Base-by-base conservation (phyloP, 768 basidiomycete species). In the Macrolepiota dolichaula region DNA sequence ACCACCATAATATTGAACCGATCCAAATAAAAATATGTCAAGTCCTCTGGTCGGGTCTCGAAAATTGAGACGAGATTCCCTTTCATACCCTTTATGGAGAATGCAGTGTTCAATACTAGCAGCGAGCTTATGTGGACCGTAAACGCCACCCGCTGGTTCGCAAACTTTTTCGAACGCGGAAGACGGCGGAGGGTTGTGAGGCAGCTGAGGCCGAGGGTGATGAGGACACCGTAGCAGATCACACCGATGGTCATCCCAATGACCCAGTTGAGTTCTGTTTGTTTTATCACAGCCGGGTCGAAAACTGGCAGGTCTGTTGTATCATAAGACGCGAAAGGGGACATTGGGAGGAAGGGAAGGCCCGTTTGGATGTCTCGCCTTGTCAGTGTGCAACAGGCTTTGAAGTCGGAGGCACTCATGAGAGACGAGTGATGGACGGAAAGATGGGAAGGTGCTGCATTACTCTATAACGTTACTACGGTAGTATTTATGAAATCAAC, bases 181-280 rank as follows among this genome's bases (percentile, higher is more conserved):
- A 55, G 37, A 10, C 35, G 27, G 22, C 24, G 24, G 19, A 55
- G 38, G 11, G 38, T 35, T 40, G 13, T 10, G 12, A 55, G 22
- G n/a, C 54, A 44, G 17, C 19, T 36, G 22, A 55, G 25, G 5
- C 38, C 54, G 0, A 55, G 5, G 17, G 38, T 40, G 38, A 55
- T 38, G 25, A 55, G 37, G 25, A 55, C 27, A 27, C 54, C 54
- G 10, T 55, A 55, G 38, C 38, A 42, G 4, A 55, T 17, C 3
- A 11, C 17, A 10, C 52, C 52, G 15, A 54, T 22, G 13, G 38
- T 42, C 54, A 55, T 55, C 11, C 54, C 54, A 13, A 55, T 55
- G 54, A 55, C 54, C 54, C 54, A 55, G 40, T 55, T 55, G 5
- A 38, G 19, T 29, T 55, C 54, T 13, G 54, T 55, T 12, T 42